These are phyloP conservation scores for Verbascum thapsus DNA, from an alignment of 257 asterid genomes.

Conservation along the genomic window DNA sequence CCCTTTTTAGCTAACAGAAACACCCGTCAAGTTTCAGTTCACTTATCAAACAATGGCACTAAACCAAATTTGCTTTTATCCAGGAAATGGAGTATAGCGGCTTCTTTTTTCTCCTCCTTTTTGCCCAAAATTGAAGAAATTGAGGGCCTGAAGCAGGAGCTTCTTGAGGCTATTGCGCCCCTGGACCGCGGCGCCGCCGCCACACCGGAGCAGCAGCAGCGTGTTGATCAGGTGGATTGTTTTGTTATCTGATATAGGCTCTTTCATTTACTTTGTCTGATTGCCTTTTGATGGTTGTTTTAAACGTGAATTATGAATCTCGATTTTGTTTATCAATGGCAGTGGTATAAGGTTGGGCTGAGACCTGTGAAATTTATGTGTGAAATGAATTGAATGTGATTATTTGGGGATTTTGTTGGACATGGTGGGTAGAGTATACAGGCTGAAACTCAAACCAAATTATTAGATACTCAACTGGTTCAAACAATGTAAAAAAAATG, in stretches of 20 bases:
- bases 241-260: not conserved
- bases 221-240: slow-evolving; percentile 41
- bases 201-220: slow-evolving; percentile 52
- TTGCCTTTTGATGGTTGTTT: not conserved
- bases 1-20: slow-evolving; percentile 10
- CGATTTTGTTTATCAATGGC: not conserved
- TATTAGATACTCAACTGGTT: too few species aligned
- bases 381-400: slow-evolving; percentile 3
- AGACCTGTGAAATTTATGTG: not conserved
- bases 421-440: not conserved
- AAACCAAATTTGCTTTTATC: not conserved
- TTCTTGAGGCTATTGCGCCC: slow-evolving; percentile 54
- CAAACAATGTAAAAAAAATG: too few species aligned
- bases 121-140: slow-evolving; percentile 31
- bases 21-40: not conserved
- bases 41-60: not conserved
- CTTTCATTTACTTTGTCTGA: not conserved
- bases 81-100: slow-evolving; percentile 43
- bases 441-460: too few species aligned
- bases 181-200: slow-evolving; percentile 73
- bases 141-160: slow-evolving; percentile 53
- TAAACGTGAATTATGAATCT: not conserved
- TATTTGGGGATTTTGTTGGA: not conserved
- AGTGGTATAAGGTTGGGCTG: not conserved
- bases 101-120: slow-evolving; percentile 46